Evolutionary conservation across 805 yeast genomes (phyloP), one percentile per base, ranked within the genome.

Genomic region (Kazachstania viticola): DNA sequence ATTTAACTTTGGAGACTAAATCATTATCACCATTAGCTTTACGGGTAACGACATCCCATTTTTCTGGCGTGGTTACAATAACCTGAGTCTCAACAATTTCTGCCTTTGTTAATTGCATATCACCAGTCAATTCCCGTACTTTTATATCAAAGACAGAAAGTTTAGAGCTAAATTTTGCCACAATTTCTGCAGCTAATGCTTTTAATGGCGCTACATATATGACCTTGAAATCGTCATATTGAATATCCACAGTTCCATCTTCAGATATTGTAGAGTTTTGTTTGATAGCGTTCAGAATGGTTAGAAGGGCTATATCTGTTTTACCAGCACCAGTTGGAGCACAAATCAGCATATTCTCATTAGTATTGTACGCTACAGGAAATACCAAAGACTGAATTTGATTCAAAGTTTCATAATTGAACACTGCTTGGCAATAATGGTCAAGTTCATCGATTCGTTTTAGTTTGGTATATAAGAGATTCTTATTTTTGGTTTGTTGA

Each of bases 301-400:
- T 65, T 24, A 87, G 60, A 36, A 87, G 57, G 0, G 96, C 96
- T 17, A 87, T 88, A 55, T 87, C 95, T 0, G 96, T 87, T 51
- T 87, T 87, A 70, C 96, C 96, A 5, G 96, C 95, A 67, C 96
- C 96, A 0, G 96, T 87, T 1, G 96, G 96, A 0, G 96, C 95
- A 72, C 96, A 87, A 4, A 87, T 84, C 31, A 87, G 62, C 95
- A 91, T 82, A 49, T 88, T 88, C 47, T 88, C 96, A 54, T 82
- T 85, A 4, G 96, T 79, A 34, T 79, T 75, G 53, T 88, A 91
- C 0, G 95, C 97, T 11, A 87, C 83, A 0, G 94, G 94, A 44
- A 67, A 91, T 2, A 88, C 93, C 38, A 91, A 63, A 13, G 94
- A 79, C 57, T 88, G 98, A 69, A 91, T 80, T 43, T 80, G 71